These are phyloP conservation scores for Trichoderma hamatum DNA, from an alignment of 2,329 filamentous ascomycete species.

Conservation along the genomic window DNA sequence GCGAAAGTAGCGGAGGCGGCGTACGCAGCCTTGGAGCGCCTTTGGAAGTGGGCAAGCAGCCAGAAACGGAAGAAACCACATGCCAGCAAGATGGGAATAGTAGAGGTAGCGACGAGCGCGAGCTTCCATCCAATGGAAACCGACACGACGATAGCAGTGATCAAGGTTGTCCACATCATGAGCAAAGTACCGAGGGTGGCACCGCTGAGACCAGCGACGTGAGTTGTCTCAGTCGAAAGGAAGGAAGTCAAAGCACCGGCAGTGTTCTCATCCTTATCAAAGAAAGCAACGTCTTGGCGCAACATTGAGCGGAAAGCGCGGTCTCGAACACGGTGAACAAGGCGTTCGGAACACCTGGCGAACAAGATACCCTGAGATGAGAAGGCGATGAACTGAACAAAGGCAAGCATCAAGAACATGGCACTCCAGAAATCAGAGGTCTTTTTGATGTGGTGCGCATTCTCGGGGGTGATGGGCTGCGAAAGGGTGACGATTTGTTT, in stretches of 20 bases:
- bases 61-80: constrained; percentile 88
- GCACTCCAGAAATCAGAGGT: constrained; percentile 83
- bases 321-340: constrained; percentile 84
- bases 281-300: constrained; percentile 90
- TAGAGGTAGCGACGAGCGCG: constrained; percentile 77
- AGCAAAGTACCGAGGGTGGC: constrained; percentile 85
- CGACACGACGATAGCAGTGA: constrained; percentile 71
- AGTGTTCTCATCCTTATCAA: constrained; percentile 87
- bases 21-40: constrained; percentile 78
- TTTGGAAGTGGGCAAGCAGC: constrained; percentile 78
- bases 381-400: constrained; percentile 73
- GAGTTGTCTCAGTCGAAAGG: constrained; percentile 85
- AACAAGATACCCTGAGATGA: constrained; percentile 72
- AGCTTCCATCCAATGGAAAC: constrained; percentile 87
- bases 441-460: constrained; percentile 62
- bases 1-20: constrained; percentile 82
- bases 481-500: constrained; percentile 80
- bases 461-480: constrained; percentile 52
- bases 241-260: constrained; percentile 87
- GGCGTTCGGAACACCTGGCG: constrained; percentile 79
- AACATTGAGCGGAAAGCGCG: constrained; percentile 84
- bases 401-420: constrained; percentile 86
- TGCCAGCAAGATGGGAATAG: constrained; percentile 74
- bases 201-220: constrained; percentile 87
- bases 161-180: constrained; percentile 76